Conservation (phyloP, 2,329 filamentous ascomycete genomes). For the Albophoma yamanashiensis region DNA sequence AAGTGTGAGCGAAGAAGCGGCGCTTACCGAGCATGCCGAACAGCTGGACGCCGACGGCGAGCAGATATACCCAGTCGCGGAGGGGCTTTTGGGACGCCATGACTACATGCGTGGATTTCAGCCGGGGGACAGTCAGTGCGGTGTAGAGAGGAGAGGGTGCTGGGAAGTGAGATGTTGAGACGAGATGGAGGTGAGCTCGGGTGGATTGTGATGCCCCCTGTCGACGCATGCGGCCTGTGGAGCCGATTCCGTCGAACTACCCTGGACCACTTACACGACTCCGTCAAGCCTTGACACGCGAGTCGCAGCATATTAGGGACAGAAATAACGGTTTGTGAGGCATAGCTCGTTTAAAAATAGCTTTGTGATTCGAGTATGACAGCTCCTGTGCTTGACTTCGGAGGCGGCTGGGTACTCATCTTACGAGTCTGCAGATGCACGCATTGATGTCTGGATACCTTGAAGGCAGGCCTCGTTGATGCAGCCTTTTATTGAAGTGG, state of each 20-base stretch:
- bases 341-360: background rate
- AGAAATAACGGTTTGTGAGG: background rate
- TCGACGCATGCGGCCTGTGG: background rate
- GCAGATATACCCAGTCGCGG: constrained; percentile 25
- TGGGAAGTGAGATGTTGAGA: background rate
- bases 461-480: too few species aligned
- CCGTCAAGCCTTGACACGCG: background rate
- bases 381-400: too few species aligned
- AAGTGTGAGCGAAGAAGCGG: background rate
- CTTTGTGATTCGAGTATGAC: too few species aligned
- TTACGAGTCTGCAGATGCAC: too few species aligned
- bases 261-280: background rate
- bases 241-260: background rate
- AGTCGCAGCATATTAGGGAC: background rate
- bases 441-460: too few species aligned
- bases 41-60: constrained; percentile 21
- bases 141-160: background rate
- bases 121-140: too few species aligned
- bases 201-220: background rate
- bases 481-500: too few species aligned
- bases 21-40: constrained; percentile 24
- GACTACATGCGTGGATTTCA: background rate
- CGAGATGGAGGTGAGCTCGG: background rate
- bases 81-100: constrained; percentile 14
- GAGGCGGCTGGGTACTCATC: too few species aligned